phyloP scores from a whole-genome alignment of 2,329 filamentous ascomycete species.

The Coniochaeta sp. region DNA sequence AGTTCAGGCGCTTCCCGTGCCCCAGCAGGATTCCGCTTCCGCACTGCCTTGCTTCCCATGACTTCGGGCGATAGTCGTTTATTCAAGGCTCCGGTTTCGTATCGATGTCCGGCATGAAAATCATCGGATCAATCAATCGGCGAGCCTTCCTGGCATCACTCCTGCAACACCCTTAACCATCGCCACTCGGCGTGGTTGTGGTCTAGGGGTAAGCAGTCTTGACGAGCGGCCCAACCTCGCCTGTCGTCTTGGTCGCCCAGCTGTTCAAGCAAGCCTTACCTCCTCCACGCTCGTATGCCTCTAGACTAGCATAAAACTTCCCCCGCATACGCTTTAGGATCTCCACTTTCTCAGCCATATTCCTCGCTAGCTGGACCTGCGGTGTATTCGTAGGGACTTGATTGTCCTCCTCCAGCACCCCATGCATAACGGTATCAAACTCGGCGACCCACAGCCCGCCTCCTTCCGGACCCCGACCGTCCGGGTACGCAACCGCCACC shows the following conservation, averaged over 20 bases:
- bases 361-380: background rate
- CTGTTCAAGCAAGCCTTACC: background rate
- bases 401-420: background rate
- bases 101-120: background rate
- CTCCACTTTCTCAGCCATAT: slow-evolving; percentile 1
- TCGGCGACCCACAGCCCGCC: slow-evolving; percentile 3
- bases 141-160: background rate
- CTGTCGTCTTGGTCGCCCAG: background rate
- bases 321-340: slow-evolving; percentile 2
- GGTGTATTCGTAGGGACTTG: background rate
- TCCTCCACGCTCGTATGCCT: background rate
- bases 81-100: background rate
- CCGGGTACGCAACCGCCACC: background rate
- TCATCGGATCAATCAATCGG: background rate
- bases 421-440: background rate
- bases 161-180: background rate
- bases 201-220: background rate
- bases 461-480: background rate
- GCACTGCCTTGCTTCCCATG: background rate
- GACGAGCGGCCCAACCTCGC: background rate
- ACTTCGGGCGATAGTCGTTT: background rate
- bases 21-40: background rate
- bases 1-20: background rate
- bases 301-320: slow-evolving; percentile 2
- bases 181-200: background rate